Evolutionary conservation across 768 basidiomycete genomes (phyloP).

Genomic region (Myochromella boudieri): DNA sequence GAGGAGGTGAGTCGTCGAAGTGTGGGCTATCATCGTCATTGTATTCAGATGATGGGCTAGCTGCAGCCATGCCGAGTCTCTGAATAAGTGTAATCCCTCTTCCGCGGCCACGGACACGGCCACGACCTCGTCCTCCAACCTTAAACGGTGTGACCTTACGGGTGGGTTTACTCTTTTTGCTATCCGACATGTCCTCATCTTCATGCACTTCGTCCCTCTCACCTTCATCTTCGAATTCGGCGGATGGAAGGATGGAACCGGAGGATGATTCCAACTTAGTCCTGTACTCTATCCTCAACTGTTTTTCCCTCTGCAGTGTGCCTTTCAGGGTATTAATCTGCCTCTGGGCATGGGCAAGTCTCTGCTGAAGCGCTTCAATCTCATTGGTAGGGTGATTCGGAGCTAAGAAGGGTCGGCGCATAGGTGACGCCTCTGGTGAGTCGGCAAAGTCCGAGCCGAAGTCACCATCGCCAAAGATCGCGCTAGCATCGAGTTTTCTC

Average conservation of each 20-base stretch:
- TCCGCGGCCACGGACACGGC: constrained; percentile 55
- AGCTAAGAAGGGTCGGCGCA: constrained; percentile 57
- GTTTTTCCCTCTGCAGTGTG: constrained; percentile 80
- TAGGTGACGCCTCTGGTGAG: constrained; percentile 61
- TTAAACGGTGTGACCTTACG: constrained; percentile 56
- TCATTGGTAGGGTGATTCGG: constrained; percentile 78
- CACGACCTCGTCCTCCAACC: constrained; percentile 47
- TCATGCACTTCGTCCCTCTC: constrained; percentile 34
- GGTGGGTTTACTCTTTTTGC: constrained; percentile 31
- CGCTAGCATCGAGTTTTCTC: constrained; percentile 46
- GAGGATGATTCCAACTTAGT: constrained; percentile 50
- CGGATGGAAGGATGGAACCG: constrained; percentile 33
- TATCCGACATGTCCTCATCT: constrained; percentile 42
- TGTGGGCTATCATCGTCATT: constrained; percentile 35
- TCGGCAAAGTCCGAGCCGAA: constrained; percentile 46
- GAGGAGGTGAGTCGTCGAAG: constrained; percentile 32
- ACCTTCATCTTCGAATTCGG: constrained; percentile 47
- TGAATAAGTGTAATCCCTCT: constrained; percentile 57
- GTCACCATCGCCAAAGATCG: constrained; percentile 37
- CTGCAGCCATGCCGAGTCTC: constrained; percentile 58
- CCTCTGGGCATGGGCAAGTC: constrained; percentile 82
- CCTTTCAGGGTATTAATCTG: constrained; percentile 83
- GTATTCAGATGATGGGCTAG: constrained; percentile 50
- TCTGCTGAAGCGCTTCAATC: constrained; percentile 77
- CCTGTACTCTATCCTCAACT: constrained; percentile 67